Evolutionary conservation across 2,329 filamentous ascomycete genomes (phyloP).

Genomic region (Diaporthe sp.): DNA sequence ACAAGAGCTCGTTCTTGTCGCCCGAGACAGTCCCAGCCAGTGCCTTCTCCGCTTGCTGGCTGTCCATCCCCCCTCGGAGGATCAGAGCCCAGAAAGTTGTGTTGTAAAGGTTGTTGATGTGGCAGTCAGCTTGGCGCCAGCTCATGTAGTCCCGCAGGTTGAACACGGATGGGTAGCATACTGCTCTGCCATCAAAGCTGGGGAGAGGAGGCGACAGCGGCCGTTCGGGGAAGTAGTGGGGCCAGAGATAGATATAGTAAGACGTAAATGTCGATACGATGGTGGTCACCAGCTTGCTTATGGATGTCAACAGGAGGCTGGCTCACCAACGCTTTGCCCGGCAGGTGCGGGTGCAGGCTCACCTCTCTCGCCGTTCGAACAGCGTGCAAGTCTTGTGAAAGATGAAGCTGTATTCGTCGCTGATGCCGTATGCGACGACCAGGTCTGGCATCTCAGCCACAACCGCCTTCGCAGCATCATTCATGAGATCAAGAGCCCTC

Average conservation of each 20-base stretch:
- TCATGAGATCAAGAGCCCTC: conserved; percentile 93
- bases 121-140: conserved; percentile 97
- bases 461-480: conserved; percentile 87
- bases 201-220: conserved; percentile 82
- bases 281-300: conserved; percentile 89
- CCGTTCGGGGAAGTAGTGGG: conserved; percentile 78
- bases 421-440: conserved; percentile 90
- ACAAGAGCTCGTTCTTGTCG: conserved; percentile 97
- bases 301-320: conserved; percentile 30
- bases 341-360: conserved; percentile 43
- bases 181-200: conserved; percentile 92
- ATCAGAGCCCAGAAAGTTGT: conserved; percentile 96
- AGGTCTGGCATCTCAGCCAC: conserved; percentile 88
- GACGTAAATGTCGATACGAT: conserved; percentile 94
- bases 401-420: conserved; percentile 95
- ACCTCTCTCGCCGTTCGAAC: conserved; percentile 89
- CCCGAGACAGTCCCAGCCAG: conserved; percentile 85
- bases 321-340: background rate
- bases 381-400: conserved; percentile 86
- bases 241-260: conserved; percentile 89
- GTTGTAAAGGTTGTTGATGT: conserved; percentile 99
- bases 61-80: conserved; percentile 79
- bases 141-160: conserved; percentile 96
- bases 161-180: conserved; percentile 85
- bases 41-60: conserved; percentile 83